These are phyloP conservation scores for Sorghum bicolor DNA, from an alignment of 176 grass and related monocot genomes.

Conservation along the genomic window Sorghum_bicolor_NCBIv3 NC_012872.2:68808501-68809000, in stretches of 20 bases:
- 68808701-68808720: conserved; percentile 17
- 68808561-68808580: conserved; percentile 8
- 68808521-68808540: conserved; percentile 20
- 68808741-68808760: not conserved
- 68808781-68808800: conserved; percentile 13
- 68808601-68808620: not conserved
- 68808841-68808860: conserved; percentile 94
- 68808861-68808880: conserved; percentile 78
- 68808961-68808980: not conserved
- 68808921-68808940: conserved; percentile 70
- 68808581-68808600: not conserved
- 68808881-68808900: conserved; percentile 76
- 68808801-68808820: not conserved
- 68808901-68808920: conserved; percentile 69
- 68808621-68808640: not conserved
- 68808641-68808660: not conserved
- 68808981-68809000: conserved; percentile 16
- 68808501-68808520: not conserved
- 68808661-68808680: not conserved
- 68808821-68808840: conserved; percentile 27
- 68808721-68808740: not conserved
- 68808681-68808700: conserved; percentile 1
- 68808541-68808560: not conserved
- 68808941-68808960: conserved; percentile 14
- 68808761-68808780: conserved; percentile 15